These are phyloP conservation scores for Pseudocercospora pini-densiflorae DNA, from an alignment of 2,329 filamentous ascomycete genomes.

Conservation along the genomic window DNA sequence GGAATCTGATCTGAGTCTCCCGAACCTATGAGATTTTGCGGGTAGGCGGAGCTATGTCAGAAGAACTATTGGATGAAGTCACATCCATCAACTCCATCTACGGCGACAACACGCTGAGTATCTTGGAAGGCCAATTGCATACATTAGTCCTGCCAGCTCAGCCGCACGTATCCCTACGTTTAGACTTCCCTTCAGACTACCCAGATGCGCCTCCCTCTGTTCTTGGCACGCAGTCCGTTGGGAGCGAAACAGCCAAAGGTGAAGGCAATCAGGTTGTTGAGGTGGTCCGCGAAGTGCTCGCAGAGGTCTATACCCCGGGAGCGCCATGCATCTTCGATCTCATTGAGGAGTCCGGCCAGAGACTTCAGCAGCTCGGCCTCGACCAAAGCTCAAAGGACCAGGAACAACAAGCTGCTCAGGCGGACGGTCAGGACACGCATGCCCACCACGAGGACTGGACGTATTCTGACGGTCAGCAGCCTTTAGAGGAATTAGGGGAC, in stretches of 20 bases:
- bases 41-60: background rate
- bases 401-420: slow-evolving; percentile 38
- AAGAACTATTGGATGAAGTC: slow-evolving; percentile 69
- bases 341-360: slow-evolving; percentile 63
- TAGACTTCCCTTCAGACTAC: slow-evolving; percentile 75
- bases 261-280: slow-evolving; percentile 73
- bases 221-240: slow-evolving; percentile 78
- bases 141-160: slow-evolving; percentile 70
- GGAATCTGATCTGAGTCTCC: background rate
- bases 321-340: slow-evolving; percentile 88
- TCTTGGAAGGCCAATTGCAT: slow-evolving; percentile 47
- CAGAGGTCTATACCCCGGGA: slow-evolving; percentile 70
- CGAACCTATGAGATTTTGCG: too few relatives aligned
- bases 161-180: slow-evolving; percentile 56
- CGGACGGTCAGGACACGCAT: slow-evolving; percentile 36
- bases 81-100: slow-evolving; percentile 87
- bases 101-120: slow-evolving; percentile 64
- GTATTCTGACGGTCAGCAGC: slow-evolving; percentile 31
- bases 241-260: slow-evolving; percentile 67
- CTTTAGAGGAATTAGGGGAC: slow-evolving; percentile 43
- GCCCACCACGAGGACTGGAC: slow-evolving; percentile 8
- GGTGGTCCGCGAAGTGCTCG: slow-evolving; percentile 69
- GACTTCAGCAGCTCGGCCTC: slow-evolving; percentile 40
- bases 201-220: slow-evolving; percentile 74
- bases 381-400: slow-evolving; percentile 30